These are phyloP conservation scores for Irpex sp. DNA, from an alignment of 1,284 basidiomycete genomes.

Conservation along the genomic window DNA sequence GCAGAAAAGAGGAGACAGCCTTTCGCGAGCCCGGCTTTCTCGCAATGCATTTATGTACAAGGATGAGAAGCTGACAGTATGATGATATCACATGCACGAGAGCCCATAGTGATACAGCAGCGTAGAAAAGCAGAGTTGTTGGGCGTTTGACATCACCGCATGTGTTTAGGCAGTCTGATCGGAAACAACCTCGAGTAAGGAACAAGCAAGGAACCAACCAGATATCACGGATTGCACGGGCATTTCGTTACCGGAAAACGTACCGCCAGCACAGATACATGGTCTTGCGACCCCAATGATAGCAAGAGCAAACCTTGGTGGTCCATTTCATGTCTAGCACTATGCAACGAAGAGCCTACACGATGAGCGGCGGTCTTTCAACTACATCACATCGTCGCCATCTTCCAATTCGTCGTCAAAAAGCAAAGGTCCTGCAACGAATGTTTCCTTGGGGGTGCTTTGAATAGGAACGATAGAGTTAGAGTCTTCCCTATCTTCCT, in stretches of 20 bases:
- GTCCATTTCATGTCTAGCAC: background rate
- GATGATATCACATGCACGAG: background rate
- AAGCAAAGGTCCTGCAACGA: conserved; percentile 19
- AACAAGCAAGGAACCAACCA: background rate
- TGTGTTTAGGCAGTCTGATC: conserved; percentile 5
- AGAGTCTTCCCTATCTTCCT: background rate
- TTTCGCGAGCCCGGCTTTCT: conserved; percentile 4
- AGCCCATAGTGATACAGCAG: background rate
- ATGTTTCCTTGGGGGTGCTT: background rate
- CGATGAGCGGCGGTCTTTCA: background rate
- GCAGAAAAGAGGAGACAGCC: background rate
- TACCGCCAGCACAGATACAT: background rate
- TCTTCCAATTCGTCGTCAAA: conserved; percentile 15
- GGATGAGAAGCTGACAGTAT: background rate
- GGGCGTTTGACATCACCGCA: background rate
- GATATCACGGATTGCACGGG: background rate
- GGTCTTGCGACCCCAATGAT: background rate
- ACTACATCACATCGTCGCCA: conserved; percentile 2
- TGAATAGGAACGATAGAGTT: background rate
- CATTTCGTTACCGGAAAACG: background rate
- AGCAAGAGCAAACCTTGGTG: background rate
- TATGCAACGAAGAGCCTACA: background rate
- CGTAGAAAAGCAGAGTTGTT: background rate
- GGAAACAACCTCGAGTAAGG: background rate
- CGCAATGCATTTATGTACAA: background rate